Conservation (phyloP, 495 filamentous ascomycete species). For the Cercophora sp. region DNA sequence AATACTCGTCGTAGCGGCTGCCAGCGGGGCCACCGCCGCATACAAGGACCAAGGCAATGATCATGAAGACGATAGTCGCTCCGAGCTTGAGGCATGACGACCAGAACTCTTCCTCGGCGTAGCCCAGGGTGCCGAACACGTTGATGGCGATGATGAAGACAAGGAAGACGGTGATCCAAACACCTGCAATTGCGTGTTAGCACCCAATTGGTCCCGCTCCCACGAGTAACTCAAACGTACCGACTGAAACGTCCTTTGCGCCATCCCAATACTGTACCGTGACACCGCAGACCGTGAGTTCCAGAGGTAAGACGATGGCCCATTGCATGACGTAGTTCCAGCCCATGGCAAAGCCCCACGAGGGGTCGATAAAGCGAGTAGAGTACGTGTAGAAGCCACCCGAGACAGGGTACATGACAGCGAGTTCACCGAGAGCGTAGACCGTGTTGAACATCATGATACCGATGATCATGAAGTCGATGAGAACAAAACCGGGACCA, state of each 20-base stretch:
- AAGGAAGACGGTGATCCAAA: constrained; percentile 63
- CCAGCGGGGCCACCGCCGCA: constrained; percentile 59
- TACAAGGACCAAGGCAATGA: constrained; percentile 66
- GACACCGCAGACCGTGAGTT: constrained; percentile 51
- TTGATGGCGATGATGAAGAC: constrained; percentile 57
- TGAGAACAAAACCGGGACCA: constrained; percentile 46
- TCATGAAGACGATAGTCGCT: constrained; percentile 66
- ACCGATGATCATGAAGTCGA: constrained; percentile 55
- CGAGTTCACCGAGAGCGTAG: constrained; percentile 70
- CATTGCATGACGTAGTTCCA: constrained; percentile 72
- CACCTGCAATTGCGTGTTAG: constrained; percentile 32
- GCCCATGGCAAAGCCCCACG: constrained; percentile 85
- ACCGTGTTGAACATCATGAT: constrained; percentile 56
- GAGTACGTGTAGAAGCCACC: constrained; percentile 62
- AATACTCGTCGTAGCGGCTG: constrained; percentile 47
- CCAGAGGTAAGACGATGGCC: constrained; percentile 54
- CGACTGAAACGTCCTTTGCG: constrained; percentile 46
- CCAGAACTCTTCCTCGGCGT: constrained; percentile 64
- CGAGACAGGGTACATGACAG: constrained; percentile 66
- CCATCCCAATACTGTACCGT: constrained; percentile 58
- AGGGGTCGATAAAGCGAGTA: constrained; percentile 69
- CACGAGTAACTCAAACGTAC: too few species aligned
- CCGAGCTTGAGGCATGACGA: constrained; percentile 52
- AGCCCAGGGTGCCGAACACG: constrained; percentile 67
- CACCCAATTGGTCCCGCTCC: too few species aligned